A percentile compares a stretch with the other conserved stretches of the same genome.
phyloP scores from a whole-genome alignment of 371 early-diverging fungal species.

The Nematocida homosporus region DNA sequence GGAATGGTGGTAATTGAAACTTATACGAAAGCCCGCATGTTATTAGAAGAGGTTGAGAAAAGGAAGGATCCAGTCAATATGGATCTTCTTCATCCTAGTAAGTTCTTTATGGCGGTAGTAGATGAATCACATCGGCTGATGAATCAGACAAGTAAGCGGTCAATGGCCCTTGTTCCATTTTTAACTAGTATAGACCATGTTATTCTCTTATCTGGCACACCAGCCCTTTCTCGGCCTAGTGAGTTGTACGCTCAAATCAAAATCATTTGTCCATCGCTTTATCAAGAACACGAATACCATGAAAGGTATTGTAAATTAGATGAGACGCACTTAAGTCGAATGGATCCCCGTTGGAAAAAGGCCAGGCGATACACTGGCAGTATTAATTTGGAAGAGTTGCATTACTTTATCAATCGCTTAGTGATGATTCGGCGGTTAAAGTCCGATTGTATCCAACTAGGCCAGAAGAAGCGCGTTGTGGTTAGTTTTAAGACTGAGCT shows the following conservation, averaged over 20 bases:
- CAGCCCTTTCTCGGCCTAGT: constrained; percentile 70
- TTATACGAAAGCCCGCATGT: constrained; percentile 51
- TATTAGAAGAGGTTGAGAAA: constrained; percentile 36
- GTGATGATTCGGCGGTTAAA: constrained; percentile 71
- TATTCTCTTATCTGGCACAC: constrained; percentile 70
- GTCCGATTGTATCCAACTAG: constrained; percentile 68
- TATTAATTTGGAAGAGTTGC: constrained; percentile 70
- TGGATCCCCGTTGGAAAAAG: neutral
- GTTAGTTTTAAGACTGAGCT: constrained; percentile 46
- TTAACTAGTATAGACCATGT: constrained; percentile 66
- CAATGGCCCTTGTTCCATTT: constrained; percentile 68
- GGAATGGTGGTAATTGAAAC: constrained; percentile 58
- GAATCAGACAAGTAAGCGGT: constrained; percentile 67
- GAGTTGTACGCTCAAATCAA: constrained; percentile 71
- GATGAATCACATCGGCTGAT: constrained; percentile 72
- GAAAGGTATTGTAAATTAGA: constrained; percentile 70
- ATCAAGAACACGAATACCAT: constrained; percentile 68
- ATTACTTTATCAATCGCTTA: constrained; percentile 68
- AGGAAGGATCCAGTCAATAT: neutral
- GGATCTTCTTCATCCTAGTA: neutral
- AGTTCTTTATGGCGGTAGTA: constrained; percentile 62
- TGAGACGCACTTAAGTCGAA: constrained; percentile 40
- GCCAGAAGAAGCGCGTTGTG: constrained; percentile 5
- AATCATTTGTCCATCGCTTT: constrained; percentile 66
- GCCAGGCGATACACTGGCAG: constrained; percentile 66